Evolutionary conservation across 2,329 filamentous ascomycete genomes (phyloP).

Genomic region (Microsporum audouinii): DNA sequence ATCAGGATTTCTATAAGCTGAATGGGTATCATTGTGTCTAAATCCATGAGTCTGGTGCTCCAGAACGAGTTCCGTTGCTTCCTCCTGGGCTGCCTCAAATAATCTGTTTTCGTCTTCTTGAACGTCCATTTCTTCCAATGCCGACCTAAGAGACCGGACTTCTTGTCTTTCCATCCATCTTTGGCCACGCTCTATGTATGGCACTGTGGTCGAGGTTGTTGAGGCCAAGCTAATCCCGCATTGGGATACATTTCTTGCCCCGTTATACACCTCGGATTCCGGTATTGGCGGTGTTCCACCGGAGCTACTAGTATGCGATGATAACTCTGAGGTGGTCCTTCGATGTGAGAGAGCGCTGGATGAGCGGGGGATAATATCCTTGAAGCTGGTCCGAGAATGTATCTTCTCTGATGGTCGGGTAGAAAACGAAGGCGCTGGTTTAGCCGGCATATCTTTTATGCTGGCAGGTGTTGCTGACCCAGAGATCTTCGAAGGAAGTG

Average conservation of each 20-base stretch:
- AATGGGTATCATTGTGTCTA: slow-evolving; percentile 39
- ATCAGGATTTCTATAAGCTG: slow-evolving; percentile 37
- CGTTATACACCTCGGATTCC: slow-evolving; percentile 11
- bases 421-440: slow-evolving; percentile 35
- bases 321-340: slow-evolving; percentile 22
- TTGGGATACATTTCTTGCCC: slow-evolving; percentile 28
- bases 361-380: slow-evolving; percentile 25
- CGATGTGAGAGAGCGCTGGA: slow-evolving; percentile 33
- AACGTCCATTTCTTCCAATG: slow-evolving; percentile 48
- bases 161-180: slow-evolving; percentile 50
- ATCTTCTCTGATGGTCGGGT: slow-evolving; percentile 18
- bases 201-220: slow-evolving; percentile 22
- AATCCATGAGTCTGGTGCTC: slow-evolving; percentile 47
- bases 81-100: slow-evolving; percentile 48
- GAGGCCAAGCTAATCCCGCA: slow-evolving; percentile 11
- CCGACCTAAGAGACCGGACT: slow-evolving; percentile 44
- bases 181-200: slow-evolving; percentile 45
- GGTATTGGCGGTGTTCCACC: slow-evolving; percentile 6
- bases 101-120: slow-evolving; percentile 43
- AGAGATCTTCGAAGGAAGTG: slow-evolving; percentile 41
- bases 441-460: slow-evolving; percentile 26
- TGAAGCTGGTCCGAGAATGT: slow-evolving; percentile 14
- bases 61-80: slow-evolving; percentile 54
- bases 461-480: slow-evolving; percentile 20
- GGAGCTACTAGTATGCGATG: slow-evolving; percentile 13